A percentile compares a stretch with the other conserved stretches of the same genome.
phyloP scores from a whole-genome alignment of 768 basidiomycete species.

The Pleurotus pulmonarius region DNA sequence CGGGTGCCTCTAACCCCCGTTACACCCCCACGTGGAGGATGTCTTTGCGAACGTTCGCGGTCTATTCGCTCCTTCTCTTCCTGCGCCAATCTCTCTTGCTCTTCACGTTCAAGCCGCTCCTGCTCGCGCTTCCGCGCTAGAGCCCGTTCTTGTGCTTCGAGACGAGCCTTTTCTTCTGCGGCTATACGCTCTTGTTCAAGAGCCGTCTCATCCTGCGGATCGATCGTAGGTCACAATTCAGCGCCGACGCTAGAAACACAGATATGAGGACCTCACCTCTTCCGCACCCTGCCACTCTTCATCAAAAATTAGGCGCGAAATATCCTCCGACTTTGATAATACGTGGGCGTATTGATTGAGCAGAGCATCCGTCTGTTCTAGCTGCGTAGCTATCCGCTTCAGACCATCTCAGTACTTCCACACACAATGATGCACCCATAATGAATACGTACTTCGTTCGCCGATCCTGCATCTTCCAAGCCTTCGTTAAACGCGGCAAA shows the following conservation, averaged over 20 bases:
- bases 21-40: constrained; percentile 48
- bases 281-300: constrained; percentile 75
- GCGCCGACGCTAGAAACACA: background rate
- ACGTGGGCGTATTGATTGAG: constrained; percentile 73
- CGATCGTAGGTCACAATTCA: background rate
- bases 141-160: constrained; percentile 44
- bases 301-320: constrained; percentile 68
- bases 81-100: constrained; percentile 37
- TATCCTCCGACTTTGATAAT: constrained; percentile 65
- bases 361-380: constrained; percentile 69
- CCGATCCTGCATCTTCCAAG: constrained; percentile 55
- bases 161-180: constrained; percentile 34
- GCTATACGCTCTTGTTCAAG: constrained; percentile 47
- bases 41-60: constrained; percentile 37
- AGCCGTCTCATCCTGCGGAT: constrained; percentile 53
- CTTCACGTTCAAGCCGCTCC: constrained; percentile 49
- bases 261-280: constrained; percentile 40
- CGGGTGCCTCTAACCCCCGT: constrained; percentile 72
- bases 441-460: constrained; percentile 57
- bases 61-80: constrained; percentile 39
- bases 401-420: background rate
- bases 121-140: constrained; percentile 32
- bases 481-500: constrained; percentile 70
- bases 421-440: no score
- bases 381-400: constrained; percentile 62